These are phyloP conservation scores for Infundibulicybe gibba DNA, from an alignment of 768 basidiomycete genomes.

Conservation along the genomic window DNA sequence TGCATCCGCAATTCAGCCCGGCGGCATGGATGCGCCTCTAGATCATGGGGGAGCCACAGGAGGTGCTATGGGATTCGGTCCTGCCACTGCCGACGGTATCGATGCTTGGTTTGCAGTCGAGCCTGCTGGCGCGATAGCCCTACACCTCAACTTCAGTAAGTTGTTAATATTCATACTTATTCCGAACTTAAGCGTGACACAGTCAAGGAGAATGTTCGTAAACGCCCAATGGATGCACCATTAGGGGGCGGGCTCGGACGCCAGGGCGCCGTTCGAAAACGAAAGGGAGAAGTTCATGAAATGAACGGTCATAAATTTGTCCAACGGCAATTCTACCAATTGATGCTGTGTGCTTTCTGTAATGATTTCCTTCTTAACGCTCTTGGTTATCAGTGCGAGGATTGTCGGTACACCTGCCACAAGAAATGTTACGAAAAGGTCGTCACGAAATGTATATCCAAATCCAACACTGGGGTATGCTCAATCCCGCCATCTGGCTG, in stretches of 20 bases:
- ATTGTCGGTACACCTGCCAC: slow-evolving; percentile 98
- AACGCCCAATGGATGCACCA: slow-evolving; percentile 88
- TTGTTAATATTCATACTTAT: slow-evolving; percentile 10
- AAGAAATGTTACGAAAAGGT: slow-evolving; percentile 99
- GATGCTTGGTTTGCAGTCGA: slow-evolving; percentile 98
- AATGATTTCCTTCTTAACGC: slow-evolving; percentile 97
- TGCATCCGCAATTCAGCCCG: slow-evolving; percentile 22
- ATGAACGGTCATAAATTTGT: slow-evolving; percentile 99
- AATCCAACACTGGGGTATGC: slow-evolving; percentile 89
- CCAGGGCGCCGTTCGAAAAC: slow-evolving; percentile 96
- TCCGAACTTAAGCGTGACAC: slow-evolving; percentile 9
- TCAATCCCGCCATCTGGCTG: not conserved
- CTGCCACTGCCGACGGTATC: slow-evolving; percentile 68
- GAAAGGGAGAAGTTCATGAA: slow-evolving; percentile 97
- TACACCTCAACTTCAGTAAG: slow-evolving; percentile 92
- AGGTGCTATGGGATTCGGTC: slow-evolving; percentile 29
- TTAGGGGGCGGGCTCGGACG: slow-evolving; percentile 89
- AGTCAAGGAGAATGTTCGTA: slow-evolving; percentile 99
- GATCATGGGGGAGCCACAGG: slow-evolving; percentile 45
- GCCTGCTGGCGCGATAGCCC: slow-evolving; percentile 88
- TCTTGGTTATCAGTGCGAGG: slow-evolving; percentile 98
- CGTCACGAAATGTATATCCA: slow-evolving; percentile 98
- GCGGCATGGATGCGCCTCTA: slow-evolving; percentile 46
- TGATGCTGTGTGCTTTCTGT: slow-evolving; percentile 98
- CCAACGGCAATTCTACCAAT: slow-evolving; percentile 95